phyloP scores from a whole-genome alignment of 2,329 filamentous ascomycete genomes.

The Stenocarpella maydis region DNA sequence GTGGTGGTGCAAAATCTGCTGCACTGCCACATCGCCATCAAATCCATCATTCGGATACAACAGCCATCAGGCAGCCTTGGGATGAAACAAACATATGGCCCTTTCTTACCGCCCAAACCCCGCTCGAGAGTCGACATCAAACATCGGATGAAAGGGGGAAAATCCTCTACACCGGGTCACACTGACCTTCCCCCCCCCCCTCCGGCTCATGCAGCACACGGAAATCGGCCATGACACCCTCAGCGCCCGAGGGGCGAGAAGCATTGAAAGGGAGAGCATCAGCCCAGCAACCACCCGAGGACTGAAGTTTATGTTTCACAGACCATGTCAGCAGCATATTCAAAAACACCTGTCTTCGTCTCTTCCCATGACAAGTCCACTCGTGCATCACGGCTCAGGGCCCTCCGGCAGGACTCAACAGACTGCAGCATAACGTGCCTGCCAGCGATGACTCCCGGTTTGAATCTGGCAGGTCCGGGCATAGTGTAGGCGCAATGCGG shows the following conservation, averaged over 20 bases:
- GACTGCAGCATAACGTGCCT: not conserved
- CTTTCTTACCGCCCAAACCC: conserved; percentile 23
- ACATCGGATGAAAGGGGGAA: conserved; percentile 13
- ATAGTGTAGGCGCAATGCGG: not conserved
- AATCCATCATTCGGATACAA: conserved; percentile 32
- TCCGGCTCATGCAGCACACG: not conserved
- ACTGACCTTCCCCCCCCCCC: conserved; percentile 1
- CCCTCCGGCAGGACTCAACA: not conserved
- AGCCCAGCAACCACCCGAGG: not conserved
- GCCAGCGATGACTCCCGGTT: not conserved
- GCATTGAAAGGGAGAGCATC: not conserved
- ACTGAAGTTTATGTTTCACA: not conserved
- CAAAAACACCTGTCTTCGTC: not conserved
- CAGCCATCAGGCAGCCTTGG: conserved; percentile 33
- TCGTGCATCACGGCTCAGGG: not conserved
- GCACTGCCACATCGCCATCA: conserved; percentile 26
- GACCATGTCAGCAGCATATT: not conserved
- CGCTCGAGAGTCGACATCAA: conserved; percentile 22
- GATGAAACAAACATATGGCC: conserved; percentile 36
- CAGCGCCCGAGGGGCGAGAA: not conserved
- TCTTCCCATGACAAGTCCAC: not conserved
- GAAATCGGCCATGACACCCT: conserved; percentile 7
- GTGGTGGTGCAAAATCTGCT: conserved; percentile 22
- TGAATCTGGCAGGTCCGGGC: not conserved
- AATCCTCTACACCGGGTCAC: conserved; percentile 12